phyloP scores from a whole-genome alignment of 108 stramenopile species.

The Conticribra weissflogii region DNA sequence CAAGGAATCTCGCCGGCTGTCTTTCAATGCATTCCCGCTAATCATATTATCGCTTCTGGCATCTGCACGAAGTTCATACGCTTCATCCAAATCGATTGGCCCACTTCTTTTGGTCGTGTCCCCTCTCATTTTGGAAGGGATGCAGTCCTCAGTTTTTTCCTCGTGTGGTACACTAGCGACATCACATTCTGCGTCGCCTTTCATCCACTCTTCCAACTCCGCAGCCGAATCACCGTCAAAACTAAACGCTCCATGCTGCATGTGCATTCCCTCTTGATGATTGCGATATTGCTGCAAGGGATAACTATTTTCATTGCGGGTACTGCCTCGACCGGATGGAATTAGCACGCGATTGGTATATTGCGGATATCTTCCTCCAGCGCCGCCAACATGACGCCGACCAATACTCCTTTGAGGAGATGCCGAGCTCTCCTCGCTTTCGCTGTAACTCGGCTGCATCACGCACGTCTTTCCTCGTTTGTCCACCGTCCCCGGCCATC shows the following conservation, averaged over 20 bases:
- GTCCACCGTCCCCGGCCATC: conserved; percentile 86
- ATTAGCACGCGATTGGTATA: neutral
- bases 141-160: neutral
- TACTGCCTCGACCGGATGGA: neutral
- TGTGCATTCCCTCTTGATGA: neutral
- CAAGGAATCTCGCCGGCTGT: conserved; percentile 14
- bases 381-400: neutral
- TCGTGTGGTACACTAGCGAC: conserved; percentile 1
- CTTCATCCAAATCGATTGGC: conserved; percentile 22
- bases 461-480: conserved; percentile 52
- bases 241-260: neutral
- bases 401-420: conserved; percentile 16
- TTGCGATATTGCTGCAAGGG: conserved; percentile 17
- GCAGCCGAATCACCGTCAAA: conserved; percentile 19
- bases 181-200: conserved; percentile 13
- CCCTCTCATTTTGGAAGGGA: neutral
- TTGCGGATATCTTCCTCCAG: neutral
- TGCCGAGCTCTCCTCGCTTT: conserved; percentile 40
- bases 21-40: conserved; percentile 19
- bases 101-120: conserved; percentile 3
- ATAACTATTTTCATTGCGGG: neutral
- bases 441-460: conserved; percentile 71
- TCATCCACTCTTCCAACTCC: conserved; percentile 45
- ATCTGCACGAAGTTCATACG: conserved; percentile 13
- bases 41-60: neutral